Evolutionary conservation across 305 asterid genomes (phyloP).

Genomic region (Vinca major): DNA sequence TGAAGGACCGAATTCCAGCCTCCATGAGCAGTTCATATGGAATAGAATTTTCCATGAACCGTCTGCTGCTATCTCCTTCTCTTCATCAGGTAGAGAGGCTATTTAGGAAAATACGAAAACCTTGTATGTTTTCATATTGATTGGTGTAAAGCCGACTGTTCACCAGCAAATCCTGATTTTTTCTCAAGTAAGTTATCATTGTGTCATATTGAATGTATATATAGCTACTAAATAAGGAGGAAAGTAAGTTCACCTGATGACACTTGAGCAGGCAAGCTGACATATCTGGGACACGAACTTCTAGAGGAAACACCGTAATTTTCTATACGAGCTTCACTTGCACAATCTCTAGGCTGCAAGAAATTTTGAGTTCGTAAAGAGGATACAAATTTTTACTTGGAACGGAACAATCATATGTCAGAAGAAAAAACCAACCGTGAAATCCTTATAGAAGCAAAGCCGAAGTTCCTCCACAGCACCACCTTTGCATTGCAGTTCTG

Average conservation of each 20-base stretch:
- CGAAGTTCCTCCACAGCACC: conserved; percentile 68
- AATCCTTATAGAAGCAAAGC: conserved; percentile 74
- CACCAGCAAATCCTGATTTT: neutral
- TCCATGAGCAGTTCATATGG: neutral
- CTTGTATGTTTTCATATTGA: neutral
- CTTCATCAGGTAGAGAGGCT: neutral
- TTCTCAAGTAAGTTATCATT: neutral
- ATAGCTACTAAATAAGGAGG: neutral
- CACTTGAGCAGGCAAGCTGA: conserved; percentile 55
- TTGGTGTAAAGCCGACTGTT: neutral
- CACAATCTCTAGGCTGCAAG: conserved; percentile 85
- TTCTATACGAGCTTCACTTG: conserved; percentile 23
- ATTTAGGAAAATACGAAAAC: neutral
- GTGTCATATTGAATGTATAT: neutral
- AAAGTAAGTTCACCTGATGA: conserved; percentile 35
- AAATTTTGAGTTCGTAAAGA: conserved; percentile 8
- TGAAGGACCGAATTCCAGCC: neutral
- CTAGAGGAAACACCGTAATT: conserved; percentile 29
- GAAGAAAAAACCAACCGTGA: conserved; percentile 42
- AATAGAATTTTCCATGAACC: neutral
- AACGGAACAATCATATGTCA: neutral
- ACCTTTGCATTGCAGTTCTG: conserved; percentile 53
- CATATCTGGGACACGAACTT: conserved; percentile 54
- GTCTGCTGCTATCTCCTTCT: neutral
- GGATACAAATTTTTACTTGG: neutral